Evolutionary conservation across 106 monocot genomes (phyloP), one percentile per base, ranked within the genome.

Genomic region (Iris macrosiphon): DNA sequence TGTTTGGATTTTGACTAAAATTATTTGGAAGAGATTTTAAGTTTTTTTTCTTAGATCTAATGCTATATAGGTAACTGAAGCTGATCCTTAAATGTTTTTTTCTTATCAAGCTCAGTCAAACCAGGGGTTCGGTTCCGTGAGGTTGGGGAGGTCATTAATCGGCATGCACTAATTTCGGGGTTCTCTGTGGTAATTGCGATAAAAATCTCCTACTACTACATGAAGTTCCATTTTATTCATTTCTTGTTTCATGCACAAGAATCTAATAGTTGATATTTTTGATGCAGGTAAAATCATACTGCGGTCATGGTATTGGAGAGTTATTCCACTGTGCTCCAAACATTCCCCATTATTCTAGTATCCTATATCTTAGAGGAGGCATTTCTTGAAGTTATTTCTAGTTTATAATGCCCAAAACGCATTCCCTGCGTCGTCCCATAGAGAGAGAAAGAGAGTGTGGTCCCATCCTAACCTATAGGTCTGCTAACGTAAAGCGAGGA

Each of bases 261-360:
- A 39, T 24, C 23, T 34, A 21, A 45, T 48, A 15, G 9, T 14
- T 26, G 32, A 17, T 31, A 12, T 60, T 29, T 58, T 6, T 4
- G n/a, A 55, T 74, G 41, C 68, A 98, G 98, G 98, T 98, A 15
- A 98, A 98, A 71, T 98, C 98, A 42, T 91, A 91, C 47, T 98
- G 98, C 63, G 98, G 98, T 20, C 98, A 98, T 84, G 98, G 98
- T 73, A 98, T 98, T 52, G 98, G 98, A 45, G 98, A 98, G 59
- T 52, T 98, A 22, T 98, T 98, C 61, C 98, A 98, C 25, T 98
- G 98, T 63, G 98, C 98, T 31, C 98, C 98, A 60, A 91, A 90
- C 50, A 91, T 98, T 51, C 98, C 98, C 73, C 98, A 98, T 60
- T 98, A 98, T 76, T 74, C 51, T 78, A 91, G 98, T 98, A 98